Conservation (phyloP, 192 early-diverging fungal genomes). For the Fimicolochytrium jonesii region DNA sequence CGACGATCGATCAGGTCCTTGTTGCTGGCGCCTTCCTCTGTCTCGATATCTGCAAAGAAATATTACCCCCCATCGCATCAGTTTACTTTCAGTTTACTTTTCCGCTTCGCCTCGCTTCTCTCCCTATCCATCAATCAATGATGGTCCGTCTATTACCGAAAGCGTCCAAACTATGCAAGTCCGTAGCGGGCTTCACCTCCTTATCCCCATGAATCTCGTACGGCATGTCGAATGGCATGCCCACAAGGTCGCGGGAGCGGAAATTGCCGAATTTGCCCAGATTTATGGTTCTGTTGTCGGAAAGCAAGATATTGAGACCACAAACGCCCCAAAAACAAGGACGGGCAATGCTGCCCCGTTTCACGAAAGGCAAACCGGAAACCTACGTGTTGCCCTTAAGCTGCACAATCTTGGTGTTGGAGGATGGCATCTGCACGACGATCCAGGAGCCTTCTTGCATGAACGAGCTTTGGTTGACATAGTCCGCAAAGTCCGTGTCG, state of each 20-base stretch:
- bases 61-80: background rate
- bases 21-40: slow-evolving; percentile 80
- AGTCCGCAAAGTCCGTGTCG: no score
- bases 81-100: background rate
- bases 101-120: no score
- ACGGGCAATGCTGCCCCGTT: background rate
- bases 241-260: slow-evolving; percentile 73
- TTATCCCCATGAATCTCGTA: slow-evolving; percentile 73
- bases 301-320: background rate
- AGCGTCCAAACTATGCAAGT: slow-evolving; percentile 60
- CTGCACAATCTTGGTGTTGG: slow-evolving; percentile 18
- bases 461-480: slow-evolving; percentile 11
- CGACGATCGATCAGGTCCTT: slow-evolving; percentile 70
- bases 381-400: slow-evolving; percentile 11
- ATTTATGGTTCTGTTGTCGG: no score
- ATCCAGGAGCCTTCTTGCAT: slow-evolving; percentile 19
- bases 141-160: no score
- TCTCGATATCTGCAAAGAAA: slow-evolving; percentile 34
- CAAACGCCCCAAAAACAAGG: background rate
- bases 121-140: no score
- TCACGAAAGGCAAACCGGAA: background rate
- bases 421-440: slow-evolving; percentile 14
- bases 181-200: background rate
- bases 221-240: slow-evolving; percentile 72
- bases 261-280: slow-evolving; percentile 93